These are phyloP conservation scores for Triadica sebifera DNA, from an alignment of 345 rosid species.

Conservation along the genomic window DNA sequence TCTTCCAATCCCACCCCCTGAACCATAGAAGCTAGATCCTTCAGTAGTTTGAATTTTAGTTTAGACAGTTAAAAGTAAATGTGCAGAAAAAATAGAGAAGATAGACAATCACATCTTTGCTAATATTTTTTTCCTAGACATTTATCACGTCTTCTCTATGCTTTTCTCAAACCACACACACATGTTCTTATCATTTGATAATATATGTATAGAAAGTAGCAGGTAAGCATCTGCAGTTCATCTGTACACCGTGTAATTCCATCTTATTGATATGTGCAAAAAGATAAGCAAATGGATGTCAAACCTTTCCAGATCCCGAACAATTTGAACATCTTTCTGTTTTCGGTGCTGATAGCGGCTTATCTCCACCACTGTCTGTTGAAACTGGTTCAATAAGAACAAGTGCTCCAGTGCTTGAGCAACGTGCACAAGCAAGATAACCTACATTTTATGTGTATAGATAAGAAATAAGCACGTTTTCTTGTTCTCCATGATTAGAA, in stretches of 20 bases:
- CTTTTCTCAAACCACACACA: not conserved
- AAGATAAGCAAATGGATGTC: constrained; percentile 1
- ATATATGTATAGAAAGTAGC: not conserved
- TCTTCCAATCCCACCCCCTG: not conserved
- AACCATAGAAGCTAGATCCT: too few species aligned
- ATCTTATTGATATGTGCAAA: not conserved
- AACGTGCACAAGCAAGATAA: constrained; percentile 96
- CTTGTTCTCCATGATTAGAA: not conserved
- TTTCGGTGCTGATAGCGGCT: constrained; percentile 54
- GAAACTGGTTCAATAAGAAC: constrained; percentile 69
- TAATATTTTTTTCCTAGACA: not conserved
- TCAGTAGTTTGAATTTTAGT: too few species aligned
- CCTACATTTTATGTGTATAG: constrained; percentile 44
- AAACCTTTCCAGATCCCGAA: constrained; percentile 94
- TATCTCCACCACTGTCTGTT: constrained; percentile 45
- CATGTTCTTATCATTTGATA: not conserved
- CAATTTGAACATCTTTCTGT: constrained; percentile 93
- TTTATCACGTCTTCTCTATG: not conserved
- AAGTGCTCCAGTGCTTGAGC: constrained; percentile 78
- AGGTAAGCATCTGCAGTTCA: not conserved
- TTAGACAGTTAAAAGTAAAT: too few species aligned
- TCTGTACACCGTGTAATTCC: not conserved
- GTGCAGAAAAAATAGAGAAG: not conserved
- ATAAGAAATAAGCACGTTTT: not conserved
- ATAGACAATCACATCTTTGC: not conserved